A percentile compares a stretch with the other conserved stretches of the same genome.
phyloP scores from a whole-genome alignment of 2,329 filamentous ascomycete genomes.

The Septoria linicola region DNA sequence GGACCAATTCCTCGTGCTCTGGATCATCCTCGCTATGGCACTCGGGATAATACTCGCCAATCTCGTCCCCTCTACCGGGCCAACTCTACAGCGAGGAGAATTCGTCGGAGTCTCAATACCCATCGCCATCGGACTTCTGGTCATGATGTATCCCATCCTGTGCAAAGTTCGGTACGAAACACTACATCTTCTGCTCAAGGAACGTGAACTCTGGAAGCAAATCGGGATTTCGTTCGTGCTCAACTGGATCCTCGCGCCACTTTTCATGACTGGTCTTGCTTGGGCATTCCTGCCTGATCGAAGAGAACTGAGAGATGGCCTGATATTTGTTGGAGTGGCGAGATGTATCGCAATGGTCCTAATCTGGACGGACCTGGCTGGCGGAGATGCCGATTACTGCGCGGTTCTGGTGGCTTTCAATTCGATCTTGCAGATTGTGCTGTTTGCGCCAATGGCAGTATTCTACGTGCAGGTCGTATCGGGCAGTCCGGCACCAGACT shows the following conservation, averaged over 20 bases:
- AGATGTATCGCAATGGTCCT: slow-evolving; percentile 86
- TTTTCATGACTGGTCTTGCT: slow-evolving; percentile 74
- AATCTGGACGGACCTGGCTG: slow-evolving; percentile 76
- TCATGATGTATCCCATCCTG: slow-evolving; percentile 94
- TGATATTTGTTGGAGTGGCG: slow-evolving; percentile 80
- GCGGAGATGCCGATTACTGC: slow-evolving; percentile 78
- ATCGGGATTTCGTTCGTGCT: slow-evolving; percentile 72
- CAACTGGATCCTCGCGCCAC: slow-evolving; percentile 80
- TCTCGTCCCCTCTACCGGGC: slow-evolving; percentile 63
- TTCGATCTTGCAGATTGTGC: slow-evolving; percentile 49
- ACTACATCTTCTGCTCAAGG: slow-evolving; percentile 64
- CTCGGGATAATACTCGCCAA: slow-evolving; percentile 75
- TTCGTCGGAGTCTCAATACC: slow-evolving; percentile 71
- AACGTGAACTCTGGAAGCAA: slow-evolving; percentile 70
- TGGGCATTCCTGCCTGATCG: slow-evolving; percentile 61
- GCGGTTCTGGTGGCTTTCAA: slow-evolving; percentile 57
- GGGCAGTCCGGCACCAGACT: slow-evolving; percentile 43
- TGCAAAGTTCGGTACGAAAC: slow-evolving; percentile 82
- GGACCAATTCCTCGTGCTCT: slow-evolving; percentile 48
- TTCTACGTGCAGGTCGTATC: slow-evolving; percentile 64
- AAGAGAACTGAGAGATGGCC: slow-evolving; percentile 54
- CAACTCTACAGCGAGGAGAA: slow-evolving; percentile 65
- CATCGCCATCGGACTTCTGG: slow-evolving; percentile 69
- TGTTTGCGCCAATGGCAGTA: slow-evolving; percentile 47
- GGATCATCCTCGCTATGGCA: slow-evolving; percentile 78